Conservation (phyloP, 371 early-diverging fungal species). For the Batrachochytrium dendrobatidis region DNA sequence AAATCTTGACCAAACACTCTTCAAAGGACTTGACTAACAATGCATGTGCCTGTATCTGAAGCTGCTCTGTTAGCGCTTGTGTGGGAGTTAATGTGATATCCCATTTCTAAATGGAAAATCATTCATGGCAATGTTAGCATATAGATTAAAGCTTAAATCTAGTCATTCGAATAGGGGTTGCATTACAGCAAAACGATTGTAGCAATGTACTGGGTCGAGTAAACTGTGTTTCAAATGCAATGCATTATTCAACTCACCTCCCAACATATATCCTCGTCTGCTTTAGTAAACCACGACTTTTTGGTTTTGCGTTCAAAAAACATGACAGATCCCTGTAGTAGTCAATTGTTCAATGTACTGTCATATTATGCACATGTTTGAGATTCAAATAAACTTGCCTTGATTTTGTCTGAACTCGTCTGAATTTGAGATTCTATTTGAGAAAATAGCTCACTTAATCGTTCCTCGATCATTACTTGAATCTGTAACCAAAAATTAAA, state of each 20-base stretch:
- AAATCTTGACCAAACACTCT: constrained; percentile 53
- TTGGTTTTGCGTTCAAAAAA: constrained; percentile 75
- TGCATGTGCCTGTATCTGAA: constrained; percentile 36
- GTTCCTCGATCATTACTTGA: constrained; percentile 47
- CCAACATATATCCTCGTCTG: constrained; percentile 82
- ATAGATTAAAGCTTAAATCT: too few relatives aligned
- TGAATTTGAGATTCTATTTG: constrained; percentile 8
- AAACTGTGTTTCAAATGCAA: neutral
- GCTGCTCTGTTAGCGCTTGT: constrained; percentile 54
- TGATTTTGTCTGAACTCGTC: constrained; percentile 36
- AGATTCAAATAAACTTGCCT: constrained; percentile 16
- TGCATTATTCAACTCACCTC: constrained; percentile 39
- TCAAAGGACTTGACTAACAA: constrained; percentile 42
- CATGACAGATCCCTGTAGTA: constrained; percentile 55
- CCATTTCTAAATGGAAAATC: constrained; percentile 58
- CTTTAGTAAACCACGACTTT: constrained; percentile 69
- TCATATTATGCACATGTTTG: neutral
- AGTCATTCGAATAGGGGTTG: too few relatives aligned
- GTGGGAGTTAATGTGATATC: constrained; percentile 54
- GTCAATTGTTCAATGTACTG: neutral
- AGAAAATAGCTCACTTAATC: constrained; percentile 36
- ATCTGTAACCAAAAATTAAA: constrained; percentile 28
- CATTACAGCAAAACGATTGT: too few relatives aligned
- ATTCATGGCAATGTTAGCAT: too few relatives aligned
- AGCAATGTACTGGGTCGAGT: too few relatives aligned